Evolutionary conservation across 805 yeast species (phyloP).

Genomic region (Candida taoyuanica): DNA sequence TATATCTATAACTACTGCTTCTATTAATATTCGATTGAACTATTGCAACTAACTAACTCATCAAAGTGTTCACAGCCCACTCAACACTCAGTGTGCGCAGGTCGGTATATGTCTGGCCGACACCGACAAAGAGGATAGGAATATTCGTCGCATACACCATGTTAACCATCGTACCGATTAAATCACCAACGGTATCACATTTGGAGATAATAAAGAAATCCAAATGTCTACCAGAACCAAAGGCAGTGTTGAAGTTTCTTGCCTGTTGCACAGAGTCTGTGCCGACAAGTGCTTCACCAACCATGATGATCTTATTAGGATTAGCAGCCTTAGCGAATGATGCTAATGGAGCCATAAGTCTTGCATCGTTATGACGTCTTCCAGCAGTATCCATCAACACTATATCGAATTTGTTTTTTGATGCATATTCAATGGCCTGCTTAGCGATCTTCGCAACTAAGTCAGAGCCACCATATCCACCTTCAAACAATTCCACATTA

Average conservation of each 20-base stretch:
- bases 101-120: slow-evolving; percentile 96
- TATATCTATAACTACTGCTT: too few relatives aligned
- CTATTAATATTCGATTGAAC: too few relatives aligned
- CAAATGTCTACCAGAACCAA: slow-evolving; percentile 73
- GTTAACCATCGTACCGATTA: slow-evolving; percentile 94
- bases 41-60: slow-evolving; percentile 40
- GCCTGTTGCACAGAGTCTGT: slow-evolving; percentile 97
- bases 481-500: slow-evolving; percentile 70
- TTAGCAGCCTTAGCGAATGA: slow-evolving; percentile 93
- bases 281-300: slow-evolving; percentile 96
- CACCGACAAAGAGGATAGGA: slow-evolving; percentile 92
- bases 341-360: slow-evolving; percentile 91
- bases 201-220: slow-evolving; percentile 92
- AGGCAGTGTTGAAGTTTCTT: slow-evolving; percentile 84
- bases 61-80: slow-evolving; percentile 84
- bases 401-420: slow-evolving; percentile 66
- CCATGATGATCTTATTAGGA: slow-evolving; percentile 97
- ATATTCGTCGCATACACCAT: slow-evolving; percentile 96
- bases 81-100: slow-evolving; percentile 84
- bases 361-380: slow-evolving; percentile 90
- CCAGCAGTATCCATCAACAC: slow-evolving; percentile 97
- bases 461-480: slow-evolving; percentile 96
- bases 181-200: slow-evolving; percentile 95
- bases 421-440: slow-evolving; percentile 80
- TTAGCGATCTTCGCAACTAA: slow-evolving; percentile 89